Conservation (phyloP, 108 stramenopile species). For the Pseudonitzschia multiseries region DNA sequence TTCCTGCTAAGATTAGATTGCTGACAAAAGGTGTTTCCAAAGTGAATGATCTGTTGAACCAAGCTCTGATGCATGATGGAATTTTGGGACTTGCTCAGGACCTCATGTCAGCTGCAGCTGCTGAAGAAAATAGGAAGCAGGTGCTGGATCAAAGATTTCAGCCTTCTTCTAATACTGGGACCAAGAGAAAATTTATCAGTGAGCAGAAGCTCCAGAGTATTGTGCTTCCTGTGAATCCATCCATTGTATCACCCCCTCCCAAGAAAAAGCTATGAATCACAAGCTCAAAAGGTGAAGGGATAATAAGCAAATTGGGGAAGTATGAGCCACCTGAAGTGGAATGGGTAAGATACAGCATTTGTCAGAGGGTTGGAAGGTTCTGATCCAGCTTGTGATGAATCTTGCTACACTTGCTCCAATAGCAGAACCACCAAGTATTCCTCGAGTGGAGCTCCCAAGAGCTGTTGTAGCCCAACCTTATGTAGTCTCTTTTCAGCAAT, state of each 20-base stretch:
- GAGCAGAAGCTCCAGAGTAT: background rate
- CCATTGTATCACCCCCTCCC: background rate
- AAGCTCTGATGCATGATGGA: background rate
- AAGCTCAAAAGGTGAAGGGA: background rate
- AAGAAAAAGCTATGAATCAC: background rate
- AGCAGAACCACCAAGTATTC: too few relatives aligned
- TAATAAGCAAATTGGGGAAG: background rate
- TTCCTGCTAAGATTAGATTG: background rate
- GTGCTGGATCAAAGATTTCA: background rate
- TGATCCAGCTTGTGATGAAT: too few relatives aligned
- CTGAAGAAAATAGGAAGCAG: background rate
- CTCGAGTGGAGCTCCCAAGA: too few relatives aligned
- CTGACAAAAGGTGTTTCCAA: background rate
- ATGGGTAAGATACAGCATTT: too few relatives aligned
- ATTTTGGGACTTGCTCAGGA: background rate
- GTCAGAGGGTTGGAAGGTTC: too few relatives aligned
- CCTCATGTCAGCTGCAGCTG: background rate
- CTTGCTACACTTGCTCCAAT: too few relatives aligned
- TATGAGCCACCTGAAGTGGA: too few relatives aligned
- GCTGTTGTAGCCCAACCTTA: too few relatives aligned
- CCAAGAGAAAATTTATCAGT: too few relatives aligned
- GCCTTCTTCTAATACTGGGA: background rate
- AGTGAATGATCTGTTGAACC: background rate
- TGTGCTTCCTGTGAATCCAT: background rate
- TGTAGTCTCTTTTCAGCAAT: too few relatives aligned